Conservation (phyloP, 169 alveolate genomes). For the Blepharisma undulans region DNA sequence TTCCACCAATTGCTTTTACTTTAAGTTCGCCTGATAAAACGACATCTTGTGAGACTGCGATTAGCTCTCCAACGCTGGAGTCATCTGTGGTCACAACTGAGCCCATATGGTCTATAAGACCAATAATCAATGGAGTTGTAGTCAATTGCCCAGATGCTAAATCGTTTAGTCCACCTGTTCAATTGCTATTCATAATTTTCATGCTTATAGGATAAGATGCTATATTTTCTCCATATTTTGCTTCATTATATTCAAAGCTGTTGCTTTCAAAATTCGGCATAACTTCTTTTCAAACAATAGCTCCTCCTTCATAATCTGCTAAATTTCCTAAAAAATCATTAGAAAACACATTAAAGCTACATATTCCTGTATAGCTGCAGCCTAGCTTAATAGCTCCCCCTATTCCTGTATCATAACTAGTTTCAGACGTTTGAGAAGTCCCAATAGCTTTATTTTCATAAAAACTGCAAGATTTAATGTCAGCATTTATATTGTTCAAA, state of each 20-base stretch:
- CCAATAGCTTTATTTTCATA: background rate
- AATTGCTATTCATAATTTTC: background rate
- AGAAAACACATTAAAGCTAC: background rate
- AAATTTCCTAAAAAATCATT: background rate
- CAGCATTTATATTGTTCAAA: background rate
- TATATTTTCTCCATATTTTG: conserved; percentile 21
- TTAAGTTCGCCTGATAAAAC: background rate
- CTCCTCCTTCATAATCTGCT: background rate
- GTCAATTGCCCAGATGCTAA: conserved; percentile 6
- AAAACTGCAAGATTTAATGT: background rate
- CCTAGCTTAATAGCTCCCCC: background rate
- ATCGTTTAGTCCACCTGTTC: background rate
- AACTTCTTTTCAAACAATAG: background rate
- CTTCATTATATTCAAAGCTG: background rate
- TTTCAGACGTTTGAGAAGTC: background rate
- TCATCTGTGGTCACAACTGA: background rate
- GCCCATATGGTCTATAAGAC: background rate
- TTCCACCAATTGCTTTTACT: background rate
- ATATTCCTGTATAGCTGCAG: background rate
- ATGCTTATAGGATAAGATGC: background rate
- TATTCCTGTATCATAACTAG: background rate
- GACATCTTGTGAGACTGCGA: background rate
- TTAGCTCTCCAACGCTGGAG: background rate
- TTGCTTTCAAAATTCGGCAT: background rate
- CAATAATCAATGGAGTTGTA: background rate